phyloP scores from a whole-genome alignment of 1,284 basidiomycete species.

The Polyporus tsugae region DNA sequence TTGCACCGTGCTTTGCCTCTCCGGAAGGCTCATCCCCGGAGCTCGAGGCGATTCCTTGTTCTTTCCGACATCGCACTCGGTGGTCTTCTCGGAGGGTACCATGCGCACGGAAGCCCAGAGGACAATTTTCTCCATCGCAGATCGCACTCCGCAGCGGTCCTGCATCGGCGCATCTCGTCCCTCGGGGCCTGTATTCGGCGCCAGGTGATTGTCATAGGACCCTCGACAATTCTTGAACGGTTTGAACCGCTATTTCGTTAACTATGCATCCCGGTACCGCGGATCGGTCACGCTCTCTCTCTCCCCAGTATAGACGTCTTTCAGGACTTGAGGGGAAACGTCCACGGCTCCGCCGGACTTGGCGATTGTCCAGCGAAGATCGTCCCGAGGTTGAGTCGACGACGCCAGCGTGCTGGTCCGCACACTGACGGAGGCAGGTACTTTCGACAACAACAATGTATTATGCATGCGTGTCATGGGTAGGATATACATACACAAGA shows the following conservation, averaged over 20 bases:
- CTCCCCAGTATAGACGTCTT: background rate
- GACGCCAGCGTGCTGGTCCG: background rate
- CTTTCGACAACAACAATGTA: conserved; percentile 12
- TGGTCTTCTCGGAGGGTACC: conserved; percentile 14
- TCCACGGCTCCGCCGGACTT: background rate
- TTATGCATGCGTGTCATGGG: conserved; percentile 23
- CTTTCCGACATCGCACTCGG: background rate
- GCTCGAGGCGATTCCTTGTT: conserved; percentile 6
- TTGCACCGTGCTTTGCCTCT: background rate
- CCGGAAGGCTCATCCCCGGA: conserved; percentile 9
- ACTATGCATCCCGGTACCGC: conserved; percentile 12
- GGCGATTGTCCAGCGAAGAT: background rate
- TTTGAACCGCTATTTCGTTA: conserved; percentile 30
- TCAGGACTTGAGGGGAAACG: background rate
- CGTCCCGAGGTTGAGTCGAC: background rate
- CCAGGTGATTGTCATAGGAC: conserved; percentile 3
- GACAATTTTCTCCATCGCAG: conserved; percentile 10
- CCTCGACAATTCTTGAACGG: conserved; percentile 10
- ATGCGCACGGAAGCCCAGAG: background rate
- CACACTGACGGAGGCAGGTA: background rate
- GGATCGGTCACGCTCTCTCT: conserved; percentile 18
- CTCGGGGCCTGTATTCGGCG: conserved; percentile 19
- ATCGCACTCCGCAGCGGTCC: conserved; percentile 16
- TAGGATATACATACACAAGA: conserved; percentile 32
- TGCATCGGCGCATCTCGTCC: conserved; percentile 8